Conservation (phyloP, 1,284 basidiomycete genomes). For the Rhizoctonia solani region DNA sequence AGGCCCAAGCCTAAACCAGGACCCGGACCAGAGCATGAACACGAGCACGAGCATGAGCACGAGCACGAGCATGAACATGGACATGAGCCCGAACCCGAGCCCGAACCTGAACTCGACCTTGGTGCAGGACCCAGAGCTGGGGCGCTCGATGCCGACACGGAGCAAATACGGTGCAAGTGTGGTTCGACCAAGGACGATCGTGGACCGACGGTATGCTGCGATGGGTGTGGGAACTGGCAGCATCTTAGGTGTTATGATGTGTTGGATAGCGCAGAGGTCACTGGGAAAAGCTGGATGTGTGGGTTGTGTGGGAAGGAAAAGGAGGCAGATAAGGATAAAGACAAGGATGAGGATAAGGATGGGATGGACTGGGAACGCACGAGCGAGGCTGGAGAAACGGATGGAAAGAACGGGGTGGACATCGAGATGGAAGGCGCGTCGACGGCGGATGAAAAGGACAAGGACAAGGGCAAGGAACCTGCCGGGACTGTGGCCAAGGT, state of each 20-base stretch:
- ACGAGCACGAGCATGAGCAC: no score
- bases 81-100: no score
- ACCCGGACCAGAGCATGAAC: no score
- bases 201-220: slow-evolving; percentile 37
- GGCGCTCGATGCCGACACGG: slow-evolving; percentile 26
- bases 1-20: no score
- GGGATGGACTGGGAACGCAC: slow-evolving; percentile 2
- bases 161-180: slow-evolving; percentile 38
- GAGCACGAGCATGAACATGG: no score
- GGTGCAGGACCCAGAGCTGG: not conserved
- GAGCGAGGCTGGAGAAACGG: not conserved
- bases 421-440: slow-evolving; percentile 18
- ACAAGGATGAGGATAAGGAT: slow-evolving; percentile 1
- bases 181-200: slow-evolving; percentile 36
- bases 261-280: slow-evolving; percentile 14
- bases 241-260: slow-evolving; percentile 37
- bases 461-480: not conserved
- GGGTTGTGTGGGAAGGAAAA: slow-evolving; percentile 30
- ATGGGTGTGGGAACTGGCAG: slow-evolving; percentile 38
- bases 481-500: not conserved
- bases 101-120: not conserved
- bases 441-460: slow-evolving; percentile 1
- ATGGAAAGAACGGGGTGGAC: not conserved
- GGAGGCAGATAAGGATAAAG: not conserved
- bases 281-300: slow-evolving; percentile 33